Base-by-base conservation (phyloP, 1,284 basidiomycete species). In the Boletus smithii region DNA sequence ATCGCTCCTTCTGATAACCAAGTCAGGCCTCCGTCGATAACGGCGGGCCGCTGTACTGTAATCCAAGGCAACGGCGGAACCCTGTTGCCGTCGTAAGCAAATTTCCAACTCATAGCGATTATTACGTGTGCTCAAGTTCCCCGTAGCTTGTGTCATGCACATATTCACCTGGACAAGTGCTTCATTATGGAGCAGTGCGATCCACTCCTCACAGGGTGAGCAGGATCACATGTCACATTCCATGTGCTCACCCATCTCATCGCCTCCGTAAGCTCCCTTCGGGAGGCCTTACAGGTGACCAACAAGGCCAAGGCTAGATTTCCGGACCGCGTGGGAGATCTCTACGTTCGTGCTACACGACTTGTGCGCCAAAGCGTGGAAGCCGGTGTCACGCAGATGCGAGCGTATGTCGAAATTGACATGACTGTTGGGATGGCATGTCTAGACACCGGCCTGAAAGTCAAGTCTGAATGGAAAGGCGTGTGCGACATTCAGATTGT, bases 151-250 rank as follows among this genome's bases (percentile, higher is more conserved):
- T 81, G 79, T 56, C 81, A 83, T 63, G 72, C 80, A 18, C 80
- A 83, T 55, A 76, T 85, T 53, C 81, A 83, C 61, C 71, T 83
- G 14, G 82, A 85, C 68, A 83, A 84, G 63, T 83, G 79, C 61
- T 83, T 81, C 61, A 75, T 85, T 43, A 68, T 84, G 44, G 75
- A 75, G 49, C 67, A 72, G 58, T 80, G 76, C 52, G 71, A 70
- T 40, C 67, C 73, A 22, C 71, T 83, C 29, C 55, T 70, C 13
- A 73, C 70, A 36, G 79, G 80, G 80, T 81, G 64, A 43, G 70
- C 54, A 14, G 20, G 29, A 29, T 23, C n/a, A n/a, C n/a, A n/a
- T n/a, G n/a, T 14, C 26, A 34, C 18, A n/a, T 36, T 16, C 29
- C 27, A 26, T 23, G 8, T 17, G 33, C 27, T 38, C 9, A 42